phyloP scores from a whole-genome alignment of 306 rosid genomes.

The Aeschynomene evenia region DNA sequence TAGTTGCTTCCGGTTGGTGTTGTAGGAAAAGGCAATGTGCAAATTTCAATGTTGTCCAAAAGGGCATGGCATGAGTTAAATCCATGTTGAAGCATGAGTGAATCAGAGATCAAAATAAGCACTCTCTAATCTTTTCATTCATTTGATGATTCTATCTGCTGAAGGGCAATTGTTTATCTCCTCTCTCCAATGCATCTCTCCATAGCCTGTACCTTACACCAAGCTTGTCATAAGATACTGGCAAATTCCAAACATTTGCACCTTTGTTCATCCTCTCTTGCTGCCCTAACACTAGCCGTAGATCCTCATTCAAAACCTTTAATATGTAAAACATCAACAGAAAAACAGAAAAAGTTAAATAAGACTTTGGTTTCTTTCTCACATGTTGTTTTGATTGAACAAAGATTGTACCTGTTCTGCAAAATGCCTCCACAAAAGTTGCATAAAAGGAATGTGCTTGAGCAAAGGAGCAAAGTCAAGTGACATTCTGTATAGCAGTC shows the following conservation, averaged over 20 bases:
- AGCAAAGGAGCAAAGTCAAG: conserved; percentile 84
- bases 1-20: conserved; percentile 39
- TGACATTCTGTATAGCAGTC: conserved; percentile 90
- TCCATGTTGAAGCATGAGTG: conserved; percentile 21
- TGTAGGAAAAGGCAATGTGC: conserved; percentile 20
- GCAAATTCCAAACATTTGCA: conserved; percentile 80
- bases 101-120: background rate
- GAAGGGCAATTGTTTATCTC: conserved; percentile 67
- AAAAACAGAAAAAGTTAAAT: background rate
- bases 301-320: conserved; percentile 88
- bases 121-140: background rate
- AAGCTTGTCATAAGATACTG: conserved; percentile 85
- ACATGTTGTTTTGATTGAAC: background rate
- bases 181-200: conserved; percentile 80
- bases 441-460: conserved; percentile 78
- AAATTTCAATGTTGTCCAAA: conserved; percentile 22
- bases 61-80: background rate
- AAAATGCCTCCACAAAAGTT: conserved; percentile 79
- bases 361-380: background rate
- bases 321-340: background rate
- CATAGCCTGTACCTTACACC: conserved; percentile 87
- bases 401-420: conserved; percentile 68
- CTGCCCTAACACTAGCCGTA: conserved; percentile 79
- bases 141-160: conserved; percentile 21
- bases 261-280: conserved; percentile 88